A percentile compares a stretch with the other conserved stretches of the same genome.
Evolutionary conservation across 257 asterid genomes (phyloP).

Genomic region (Cordia subcordata): DNA sequence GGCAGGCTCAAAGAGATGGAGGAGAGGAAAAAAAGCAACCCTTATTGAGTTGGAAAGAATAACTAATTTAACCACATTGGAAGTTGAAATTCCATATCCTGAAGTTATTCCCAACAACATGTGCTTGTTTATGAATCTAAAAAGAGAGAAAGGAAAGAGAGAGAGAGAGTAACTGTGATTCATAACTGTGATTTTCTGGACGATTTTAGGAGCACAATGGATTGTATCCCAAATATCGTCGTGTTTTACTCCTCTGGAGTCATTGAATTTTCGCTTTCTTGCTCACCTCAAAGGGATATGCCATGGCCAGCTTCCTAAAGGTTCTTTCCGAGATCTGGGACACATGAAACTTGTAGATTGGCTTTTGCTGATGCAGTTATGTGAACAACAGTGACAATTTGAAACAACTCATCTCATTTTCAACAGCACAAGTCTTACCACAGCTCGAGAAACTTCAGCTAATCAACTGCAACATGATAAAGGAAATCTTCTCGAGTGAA

Average conservation of each 20-base stretch:
- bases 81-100: conserved; percentile 4
- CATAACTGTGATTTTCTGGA: conserved; percentile 11
- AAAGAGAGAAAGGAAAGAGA: conserved; percentile 2
- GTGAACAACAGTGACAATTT: conserved; percentile 16
- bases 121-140: conserved; percentile 4
- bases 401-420: conserved; percentile 13
- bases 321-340: conserved; percentile 13
- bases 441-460: conserved; percentile 25
- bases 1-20: conserved; percentile 1
- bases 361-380: conserved; percentile 7
- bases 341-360: conserved; percentile 13
- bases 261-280: conserved; percentile 5
- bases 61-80: conserved; percentile 9
- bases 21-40: conserved; percentile 1
- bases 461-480: conserved; percentile 15
- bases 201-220: background rate
- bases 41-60: conserved; percentile 3
- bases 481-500: conserved; percentile 17
- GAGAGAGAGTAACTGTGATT: too few relatives aligned
- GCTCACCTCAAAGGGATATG: conserved; percentile 8
- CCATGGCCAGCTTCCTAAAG: conserved; percentile 12
- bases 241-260: conserved; percentile 11
- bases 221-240: background rate
- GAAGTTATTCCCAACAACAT: conserved; percentile 2
- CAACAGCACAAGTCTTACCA: conserved; percentile 18